phyloP scores from a whole-genome alignment of 2,329 filamentous ascomycete species.

The Monascus ruber region DNA sequence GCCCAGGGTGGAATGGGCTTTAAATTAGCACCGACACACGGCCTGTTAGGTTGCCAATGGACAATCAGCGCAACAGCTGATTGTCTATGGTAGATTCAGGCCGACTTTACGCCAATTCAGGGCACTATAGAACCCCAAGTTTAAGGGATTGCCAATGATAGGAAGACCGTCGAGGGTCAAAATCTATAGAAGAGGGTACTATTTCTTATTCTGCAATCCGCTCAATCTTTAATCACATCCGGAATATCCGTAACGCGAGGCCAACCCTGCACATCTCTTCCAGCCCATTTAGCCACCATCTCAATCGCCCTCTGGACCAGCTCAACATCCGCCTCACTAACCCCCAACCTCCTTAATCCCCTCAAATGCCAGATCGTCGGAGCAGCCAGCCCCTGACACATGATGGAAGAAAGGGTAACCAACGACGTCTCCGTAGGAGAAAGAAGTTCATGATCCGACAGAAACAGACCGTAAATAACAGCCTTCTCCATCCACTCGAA shows the following conservation, averaged over 20 bases:
- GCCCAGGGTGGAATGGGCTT: no score
- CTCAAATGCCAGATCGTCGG: conserved; percentile 38
- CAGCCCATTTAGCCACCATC: conserved; percentile 10
- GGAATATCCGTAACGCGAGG: conserved; percentile 11
- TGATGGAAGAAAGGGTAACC: conserved; percentile 33
- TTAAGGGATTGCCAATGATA: background rate
- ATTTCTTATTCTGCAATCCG: background rate
- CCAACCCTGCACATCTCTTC: conserved; percentile 10
- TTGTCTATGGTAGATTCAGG: no score
- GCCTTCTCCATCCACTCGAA: conserved; percentile 67
- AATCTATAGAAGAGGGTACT: no score
- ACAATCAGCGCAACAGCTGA: no score
- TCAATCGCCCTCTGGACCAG: conserved; percentile 14
- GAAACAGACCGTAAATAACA: conserved; percentile 53
- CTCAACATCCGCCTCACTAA: conserved; percentile 31
- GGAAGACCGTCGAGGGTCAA: background rate
- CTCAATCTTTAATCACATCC: conserved; percentile 4
- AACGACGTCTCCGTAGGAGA: conserved; percentile 34
- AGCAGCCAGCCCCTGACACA: conserved; percentile 32
- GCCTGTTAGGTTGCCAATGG: no score
- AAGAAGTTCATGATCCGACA: conserved; percentile 32
- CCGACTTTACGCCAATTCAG: no score
- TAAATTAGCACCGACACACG: no score
- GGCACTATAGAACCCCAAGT: conserved; percentile 4
- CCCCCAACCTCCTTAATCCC: conserved; percentile 29